A percentile compares a stretch with the other conserved stretches of the same genome.
These are phyloP conservation scores for Podila minutissima DNA, from an alignment of 192 early-diverging fungal genomes.

Conservation along the genomic window DNA sequence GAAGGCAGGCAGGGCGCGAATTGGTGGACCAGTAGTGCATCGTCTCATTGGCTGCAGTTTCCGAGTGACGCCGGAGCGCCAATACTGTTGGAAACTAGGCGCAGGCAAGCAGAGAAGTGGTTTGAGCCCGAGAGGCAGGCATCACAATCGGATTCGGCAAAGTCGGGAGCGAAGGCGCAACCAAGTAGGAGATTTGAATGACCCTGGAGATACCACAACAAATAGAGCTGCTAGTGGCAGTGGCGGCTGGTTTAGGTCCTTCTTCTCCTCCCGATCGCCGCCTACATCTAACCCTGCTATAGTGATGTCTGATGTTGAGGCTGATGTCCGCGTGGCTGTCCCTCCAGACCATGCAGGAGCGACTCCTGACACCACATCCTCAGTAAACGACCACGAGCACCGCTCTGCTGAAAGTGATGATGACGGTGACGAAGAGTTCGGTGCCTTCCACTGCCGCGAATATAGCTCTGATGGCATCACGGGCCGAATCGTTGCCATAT, in stretches of 20 bases:
- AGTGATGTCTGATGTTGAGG: neutral
- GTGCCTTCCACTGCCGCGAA: slow-evolving; percentile 34
- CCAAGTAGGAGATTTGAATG: too few relatives aligned
- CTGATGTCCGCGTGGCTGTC: slow-evolving; percentile 1
- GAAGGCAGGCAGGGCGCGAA: slow-evolving; percentile 26
- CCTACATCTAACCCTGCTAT: too few relatives aligned
- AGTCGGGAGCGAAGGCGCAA: too few relatives aligned
- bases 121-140: neutral
- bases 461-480: slow-evolving; percentile 12
- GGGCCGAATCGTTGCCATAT: slow-evolving; percentile 34
- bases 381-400: slow-evolving; percentile 7
- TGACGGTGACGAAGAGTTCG: slow-evolving; percentile 21
- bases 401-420: neutral
- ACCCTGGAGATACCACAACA: neutral
- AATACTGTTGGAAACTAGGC: slow-evolving; percentile 35
- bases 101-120: slow-evolving; percentile 11
- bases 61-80: slow-evolving; percentile 22
- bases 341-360: neutral
- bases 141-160: neutral
- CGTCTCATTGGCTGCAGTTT: slow-evolving; percentile 34
- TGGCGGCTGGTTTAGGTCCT: slow-evolving; percentile 19
- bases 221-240: neutral
- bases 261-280: slow-evolving; percentile 7
- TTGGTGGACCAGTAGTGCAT: slow-evolving; percentile 28
- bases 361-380: neutral